Evolutionary conservation across 345 rosid species (phyloP), one percentile per base, ranked within the genome.

Genomic region (Boechera divaricarpa): DNA sequence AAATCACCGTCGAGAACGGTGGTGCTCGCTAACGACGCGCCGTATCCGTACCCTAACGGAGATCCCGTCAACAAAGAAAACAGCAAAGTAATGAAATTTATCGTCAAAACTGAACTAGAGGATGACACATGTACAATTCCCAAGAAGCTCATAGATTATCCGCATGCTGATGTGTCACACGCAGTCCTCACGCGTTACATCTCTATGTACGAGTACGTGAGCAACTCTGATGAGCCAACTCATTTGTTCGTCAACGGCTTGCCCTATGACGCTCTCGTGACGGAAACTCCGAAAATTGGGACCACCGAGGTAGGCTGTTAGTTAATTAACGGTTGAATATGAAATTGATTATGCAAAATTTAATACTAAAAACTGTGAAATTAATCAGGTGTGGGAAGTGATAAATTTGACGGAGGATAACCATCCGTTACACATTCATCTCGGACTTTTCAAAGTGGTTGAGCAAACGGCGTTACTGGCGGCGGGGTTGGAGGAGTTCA

Each of bases 361-460:
- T 81, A 74, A 88, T 36, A 73, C 0, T 83, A 85, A 0, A 72
- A 69, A 52, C 81, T 73, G 1, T 51, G 45, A 5, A 71, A 21
- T 26, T 48, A 90, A 12, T 55, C 16, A 94, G 85, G 80, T 92
- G 11, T 95, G 99, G 96, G 79, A 91, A 18, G 90, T 92, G 80
- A 92, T 95, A 59, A 95, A 95, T 80, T 87, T 95, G 55, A 95
- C 99, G 75, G 90, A 84, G 16, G 98, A 95, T 56, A 88, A 88
- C 79, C 98, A 92, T 70, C 99, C 98, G 33, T 24, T 95, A 80
- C 99, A 95, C 72, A 86, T 95, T 36, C 99, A 95, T 74, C 59
- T 95, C 10, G 99, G 91, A 55, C 57, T 95, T 52, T 89, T 95
- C 15, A 57, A 21, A 72, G 98, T 87, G 70, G 8, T 92, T 69